Conservation (phyloP, 106 monocot species). For the Acorus calamus region DNA sequence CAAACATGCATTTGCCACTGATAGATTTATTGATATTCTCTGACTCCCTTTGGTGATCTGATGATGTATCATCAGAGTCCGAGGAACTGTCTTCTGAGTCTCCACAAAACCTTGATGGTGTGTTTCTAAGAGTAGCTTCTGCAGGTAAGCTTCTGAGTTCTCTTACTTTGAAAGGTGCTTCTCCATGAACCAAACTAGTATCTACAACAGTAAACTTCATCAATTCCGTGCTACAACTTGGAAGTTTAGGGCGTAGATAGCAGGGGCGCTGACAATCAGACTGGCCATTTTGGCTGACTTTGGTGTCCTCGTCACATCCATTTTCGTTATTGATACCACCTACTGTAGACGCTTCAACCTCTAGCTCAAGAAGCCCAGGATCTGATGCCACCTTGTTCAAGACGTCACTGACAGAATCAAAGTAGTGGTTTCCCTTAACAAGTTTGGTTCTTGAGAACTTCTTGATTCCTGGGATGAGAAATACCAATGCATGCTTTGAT, state of each 20-base stretch:
- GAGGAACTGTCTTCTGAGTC: slow-evolving; percentile 7
- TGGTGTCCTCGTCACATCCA: slow-evolving; percentile 10
- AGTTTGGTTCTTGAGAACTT: slow-evolving; percentile 80
- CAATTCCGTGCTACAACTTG: slow-evolving; percentile 23
- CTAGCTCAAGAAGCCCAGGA: slow-evolving; percentile 65
- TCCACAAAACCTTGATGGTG: slow-evolving; percentile 1
- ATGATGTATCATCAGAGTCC: slow-evolving; percentile 14
- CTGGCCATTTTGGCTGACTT: slow-evolving; percentile 12
- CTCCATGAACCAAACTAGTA: slow-evolving; percentile 43
- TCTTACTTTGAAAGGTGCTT: slow-evolving; percentile 33
- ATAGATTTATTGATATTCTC: slow-evolving; percentile 6
- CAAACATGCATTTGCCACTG: too few species aligned
- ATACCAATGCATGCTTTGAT: slow-evolving; percentile 46
- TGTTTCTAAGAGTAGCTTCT: slow-evolving; percentile 10
- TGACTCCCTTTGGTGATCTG: slow-evolving; percentile 8
- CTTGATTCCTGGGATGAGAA: slow-evolving; percentile 66
- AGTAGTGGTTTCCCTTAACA: slow-evolving; percentile 81
- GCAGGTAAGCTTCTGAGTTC: slow-evolving; percentile 43
- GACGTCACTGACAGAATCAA: slow-evolving; percentile 87
- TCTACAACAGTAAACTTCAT: slow-evolving; percentile 72
- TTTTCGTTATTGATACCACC: slow-evolving; percentile 16
- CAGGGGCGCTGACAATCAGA: slow-evolving; percentile 12
- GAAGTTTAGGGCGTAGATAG: slow-evolving; percentile 29
- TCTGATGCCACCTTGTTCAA: slow-evolving; percentile 76
- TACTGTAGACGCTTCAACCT: slow-evolving; percentile 24